Base-by-base conservation (phyloP, 352 stramenopile genomes). In the Pythium chondricola region DNA sequence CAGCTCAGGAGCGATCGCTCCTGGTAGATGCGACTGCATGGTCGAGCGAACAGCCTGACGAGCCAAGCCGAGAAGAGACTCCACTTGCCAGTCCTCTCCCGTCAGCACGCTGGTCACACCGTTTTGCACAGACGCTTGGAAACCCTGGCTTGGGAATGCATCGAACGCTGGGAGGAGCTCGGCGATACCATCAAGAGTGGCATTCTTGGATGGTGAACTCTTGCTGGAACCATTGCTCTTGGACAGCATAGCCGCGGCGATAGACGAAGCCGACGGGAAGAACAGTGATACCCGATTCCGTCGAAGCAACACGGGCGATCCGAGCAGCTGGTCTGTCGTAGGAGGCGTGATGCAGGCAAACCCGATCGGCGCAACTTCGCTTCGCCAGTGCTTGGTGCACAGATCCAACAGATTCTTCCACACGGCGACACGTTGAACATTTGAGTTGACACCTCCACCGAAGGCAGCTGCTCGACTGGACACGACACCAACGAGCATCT, bases 311-410 rank as follows among this genome's bases (percentile, higher is more conserved):
- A 90, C 67, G 2, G 78, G 78, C 0, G 74, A 76, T 2, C 78
- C 78, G 9, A 77, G 53, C 7, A 24, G 29, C 18, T 29, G 72
- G 18, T 71, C 55, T 18, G 76, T 54, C 29, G 63, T 35, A 30
- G 38, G 20, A 35, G 70, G 64, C 3, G 65, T 67, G 1, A 61
- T 58, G 6, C 63, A 8, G 29, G 29, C 74, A 48, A 90, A 86
- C 2, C 78, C 78, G 32, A 90, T 83, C 1, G 73, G 72, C 10
- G 80, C 76, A 21, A 81, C 83, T 50, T 87, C 78, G 11, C 58
- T 73, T 3, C 67, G 63, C 78, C 78, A 90, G 49, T 85, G 68
- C 56, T 86, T 85, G 5, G 68, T 81, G 40, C 78, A 90, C 16
- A 87, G 54, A 3, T 76, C 66, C 25, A 89, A 68, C 13, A 89